Percentiles rank a stretch among this genome's conserved stretches.
Evolutionary conservation across 2,329 filamentous ascomycete species (phyloP).

Genomic region (Phoma herbarum): DNA sequence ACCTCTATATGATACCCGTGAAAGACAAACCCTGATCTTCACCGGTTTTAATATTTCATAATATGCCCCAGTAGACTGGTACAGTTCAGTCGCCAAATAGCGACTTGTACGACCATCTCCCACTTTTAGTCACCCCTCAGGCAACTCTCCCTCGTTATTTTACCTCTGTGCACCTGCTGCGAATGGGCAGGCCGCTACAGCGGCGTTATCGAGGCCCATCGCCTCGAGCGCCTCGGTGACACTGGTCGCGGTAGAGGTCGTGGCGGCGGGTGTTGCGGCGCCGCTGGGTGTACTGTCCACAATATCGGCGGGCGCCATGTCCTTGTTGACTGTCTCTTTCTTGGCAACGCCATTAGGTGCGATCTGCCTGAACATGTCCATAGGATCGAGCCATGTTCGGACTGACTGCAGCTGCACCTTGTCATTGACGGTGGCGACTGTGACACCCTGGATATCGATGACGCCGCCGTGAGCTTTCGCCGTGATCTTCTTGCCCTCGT

Average conservation of each 20-base stretch:
- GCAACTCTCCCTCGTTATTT: neutral
- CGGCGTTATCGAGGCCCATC: constrained; percentile 4
- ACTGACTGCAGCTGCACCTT: constrained; percentile 66
- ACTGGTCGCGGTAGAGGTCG: constrained; percentile 21
- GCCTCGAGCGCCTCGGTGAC: constrained; percentile 18
- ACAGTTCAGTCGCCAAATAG: no score
- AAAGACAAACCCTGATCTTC: no score
- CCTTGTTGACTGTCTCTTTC: constrained; percentile 53
- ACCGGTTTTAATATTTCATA: no score
- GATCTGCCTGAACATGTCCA: constrained; percentile 74
- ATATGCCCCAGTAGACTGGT: no score
- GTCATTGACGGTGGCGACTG: constrained; percentile 69
- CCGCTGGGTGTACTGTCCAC: constrained; percentile 31
- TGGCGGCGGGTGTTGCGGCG: constrained; percentile 15
- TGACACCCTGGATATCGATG: no score
- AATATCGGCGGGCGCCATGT: constrained; percentile 40
- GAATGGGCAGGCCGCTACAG: constrained; percentile 14
- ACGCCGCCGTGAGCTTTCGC: no score
- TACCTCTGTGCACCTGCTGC: constrained; percentile 11
- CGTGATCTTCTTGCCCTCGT: no score
- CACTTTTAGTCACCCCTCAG: no score
- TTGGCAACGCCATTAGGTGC: constrained; percentile 59
- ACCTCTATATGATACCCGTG: no score
- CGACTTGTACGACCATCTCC: no score
- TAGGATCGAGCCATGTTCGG: constrained; percentile 71